Evolutionary conservation across 2,329 filamentous ascomycete genomes (phyloP), one percentile per base, ranked within the genome.

Genomic region (Delphinella strobiligena): DNA sequence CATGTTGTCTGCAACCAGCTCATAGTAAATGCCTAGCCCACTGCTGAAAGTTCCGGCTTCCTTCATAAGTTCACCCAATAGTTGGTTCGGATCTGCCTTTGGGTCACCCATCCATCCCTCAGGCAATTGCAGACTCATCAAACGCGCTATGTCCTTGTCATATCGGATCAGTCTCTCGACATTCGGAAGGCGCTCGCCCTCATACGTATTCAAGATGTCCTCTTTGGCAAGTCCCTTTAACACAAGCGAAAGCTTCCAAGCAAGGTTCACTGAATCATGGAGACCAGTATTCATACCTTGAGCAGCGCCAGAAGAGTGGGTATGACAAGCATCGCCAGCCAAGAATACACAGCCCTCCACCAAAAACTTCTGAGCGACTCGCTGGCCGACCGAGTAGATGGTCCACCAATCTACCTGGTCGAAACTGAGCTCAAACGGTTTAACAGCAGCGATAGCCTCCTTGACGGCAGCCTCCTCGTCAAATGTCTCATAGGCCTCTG

Each of bases 271-370:
- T 22, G 31, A 38, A 19, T 47, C 45, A 30, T 45, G 39, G 10
- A 47, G 36, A 3, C 22, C 27, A 16, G 37, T 34, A 24, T 45
- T 47, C 67, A 76, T 70, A 1, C 73, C 73, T 48, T 74, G 72
- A 0, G 69, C 74, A 2, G 71, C 73, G 0, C 67, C 65, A 0
- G 70, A 70, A 29, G 61, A 70, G 44, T 75, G 71, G 10, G 71
- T 71, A 43, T 77, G 72, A 1, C 69, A 70, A 4, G 72, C 71
- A 41, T 78, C 74, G 11, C 33, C 33, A 2, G 33, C 33, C 11
- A 35, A 18, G n/a, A 35, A 35, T 2, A 35, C 33, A 19, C 33
- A 17, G 2, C 16, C 33, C 36, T 46, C 19, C 9, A 31, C 16
- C 35, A 41, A 41, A 30, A 46, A 48, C 16, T 5, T 45, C 43